Evolutionary conservation across 2,329 filamentous ascomycete species (phyloP).

Genomic region (Epichloe amarillans): DNA sequence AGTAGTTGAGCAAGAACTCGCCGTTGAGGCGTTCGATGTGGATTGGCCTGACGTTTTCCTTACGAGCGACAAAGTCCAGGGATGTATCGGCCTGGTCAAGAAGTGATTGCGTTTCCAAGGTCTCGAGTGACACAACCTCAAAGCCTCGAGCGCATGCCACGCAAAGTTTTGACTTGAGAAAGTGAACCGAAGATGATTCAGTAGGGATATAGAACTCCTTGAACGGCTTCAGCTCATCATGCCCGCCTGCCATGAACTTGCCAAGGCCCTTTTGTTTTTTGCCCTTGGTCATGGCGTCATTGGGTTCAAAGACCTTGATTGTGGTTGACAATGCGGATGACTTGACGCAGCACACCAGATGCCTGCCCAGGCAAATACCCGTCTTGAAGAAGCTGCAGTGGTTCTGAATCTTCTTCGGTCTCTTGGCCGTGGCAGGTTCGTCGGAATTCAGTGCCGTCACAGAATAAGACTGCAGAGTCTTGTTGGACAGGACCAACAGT

Average conservation of each 20-base stretch:
- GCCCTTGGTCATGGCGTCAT: conserved; percentile 82
- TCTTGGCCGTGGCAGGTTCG: conserved; percentile 67
- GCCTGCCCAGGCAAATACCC: conserved; percentile 84
- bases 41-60: conserved; percentile 87
- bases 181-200: conserved; percentile 96
- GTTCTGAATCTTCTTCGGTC: conserved; percentile 90
- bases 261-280: conserved; percentile 93
- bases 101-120: conserved; percentile 92
- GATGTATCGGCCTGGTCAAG: conserved; percentile 97
- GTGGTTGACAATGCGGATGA: conserved; percentile 85
- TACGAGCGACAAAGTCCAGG: conserved; percentile 88
- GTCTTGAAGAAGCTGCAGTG: conserved; percentile 98
- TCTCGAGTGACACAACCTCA: conserved; percentile 92
- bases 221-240: conserved; percentile 91
- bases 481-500: conserved; percentile 82
- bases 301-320: conserved; percentile 98
- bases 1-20: conserved; percentile 96
- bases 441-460: conserved; percentile 75
- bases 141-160: conserved; percentile 93
- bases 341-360: conserved; percentile 93
- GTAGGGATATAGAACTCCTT: conserved; percentile 99
- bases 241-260: conserved; percentile 86
- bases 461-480: conserved; percentile 81
- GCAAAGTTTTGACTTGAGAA: conserved; percentile 90
- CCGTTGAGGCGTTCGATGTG: conserved; percentile 95